A percentile compares a stretch with the other conserved stretches of the same genome.
These are phyloP conservation scores for Graphilbum sp. DNA, from an alignment of 2,329 filamentous ascomycete genomes.

Conservation along the genomic window DNA sequence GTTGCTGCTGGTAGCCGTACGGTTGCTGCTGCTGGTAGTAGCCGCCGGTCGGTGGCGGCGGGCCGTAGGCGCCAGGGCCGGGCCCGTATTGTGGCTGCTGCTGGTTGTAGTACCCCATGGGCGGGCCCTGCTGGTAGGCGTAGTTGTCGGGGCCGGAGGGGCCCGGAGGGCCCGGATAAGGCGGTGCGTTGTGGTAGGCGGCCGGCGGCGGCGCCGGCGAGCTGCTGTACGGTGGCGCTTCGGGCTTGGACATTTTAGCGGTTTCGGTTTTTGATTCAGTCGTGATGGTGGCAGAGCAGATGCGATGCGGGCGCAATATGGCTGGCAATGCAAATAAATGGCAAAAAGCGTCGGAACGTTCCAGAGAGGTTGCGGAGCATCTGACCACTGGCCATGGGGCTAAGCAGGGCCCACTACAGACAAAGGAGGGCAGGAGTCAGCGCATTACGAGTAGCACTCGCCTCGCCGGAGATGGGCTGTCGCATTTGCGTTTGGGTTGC, in stretches of 20 bases:
- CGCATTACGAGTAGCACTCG: too few relatives aligned
- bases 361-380: too few relatives aligned
- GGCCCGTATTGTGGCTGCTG: slow-evolving; percentile 12
- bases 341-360: too few relatives aligned
- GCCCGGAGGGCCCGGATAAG: slow-evolving; percentile 24
- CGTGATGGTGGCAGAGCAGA: too few relatives aligned
- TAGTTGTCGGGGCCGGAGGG: slow-evolving; percentile 11
- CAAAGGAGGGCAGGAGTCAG: too few relatives aligned
- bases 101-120: slow-evolving; percentile 28
- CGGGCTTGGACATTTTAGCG: background rate
- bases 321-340: too few relatives aligned
- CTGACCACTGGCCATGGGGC: too few relatives aligned
- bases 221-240: background rate
- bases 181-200: slow-evolving; percentile 30
- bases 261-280: background rate
- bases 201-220: slow-evolving; percentile 18
- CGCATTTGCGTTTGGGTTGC: too few relatives aligned
- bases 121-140: slow-evolving; percentile 22
- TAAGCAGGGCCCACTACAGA: too few relatives aligned
- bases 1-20: slow-evolving; percentile 13
- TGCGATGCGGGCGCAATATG: too few relatives aligned
- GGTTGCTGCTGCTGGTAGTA: slow-evolving; percentile 14
- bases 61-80: slow-evolving; percentile 18
- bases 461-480: too few relatives aligned
- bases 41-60: slow-evolving; percentile 8